Percentiles rank a stretch among this genome's conserved stretches.
Conservation (phyloP, 2,329 filamentous ascomycete genomes). For the Helicocarpus griseus region DNA sequence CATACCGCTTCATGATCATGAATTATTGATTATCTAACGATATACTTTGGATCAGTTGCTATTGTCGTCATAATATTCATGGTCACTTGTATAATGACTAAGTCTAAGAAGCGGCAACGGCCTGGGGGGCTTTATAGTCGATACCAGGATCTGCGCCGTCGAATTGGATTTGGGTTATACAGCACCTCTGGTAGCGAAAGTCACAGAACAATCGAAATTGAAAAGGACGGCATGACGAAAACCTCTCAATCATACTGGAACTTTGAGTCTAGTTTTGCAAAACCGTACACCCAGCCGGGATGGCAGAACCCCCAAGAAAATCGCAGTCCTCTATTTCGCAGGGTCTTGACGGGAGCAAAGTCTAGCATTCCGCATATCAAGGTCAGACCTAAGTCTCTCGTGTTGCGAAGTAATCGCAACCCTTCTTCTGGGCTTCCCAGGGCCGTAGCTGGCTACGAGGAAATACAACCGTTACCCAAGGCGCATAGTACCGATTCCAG, state of each 20-base stretch:
- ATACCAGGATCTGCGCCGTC: slow-evolving; percentile 1
- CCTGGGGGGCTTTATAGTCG: background rate
- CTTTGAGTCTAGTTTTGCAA: slow-evolving; percentile 10
- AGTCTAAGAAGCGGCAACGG: background rate
- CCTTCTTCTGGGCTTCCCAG: background rate
- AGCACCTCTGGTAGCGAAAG: background rate
- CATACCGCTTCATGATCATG: too few relatives aligned
- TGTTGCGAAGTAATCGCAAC: background rate
- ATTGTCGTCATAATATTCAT: background rate
- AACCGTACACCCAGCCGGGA: slow-evolving; percentile 3
- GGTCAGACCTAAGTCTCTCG: slow-evolving; percentile 1
- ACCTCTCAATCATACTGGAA: slow-evolving; percentile 6
- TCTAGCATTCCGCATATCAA: slow-evolving; percentile 4
- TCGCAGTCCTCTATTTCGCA: slow-evolving; percentile 7
- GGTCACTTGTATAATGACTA: background rate
- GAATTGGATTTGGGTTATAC: background rate
- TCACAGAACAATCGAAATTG: background rate
- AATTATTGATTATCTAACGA: background rate
- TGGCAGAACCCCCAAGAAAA: slow-evolving; percentile 3
- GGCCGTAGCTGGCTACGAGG: background rate
- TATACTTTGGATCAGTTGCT: background rate
- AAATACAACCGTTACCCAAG: slow-evolving; percentile 1
- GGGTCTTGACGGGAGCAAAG: slow-evolving; percentile 2
- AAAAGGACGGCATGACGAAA: background rate
- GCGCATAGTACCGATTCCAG: background rate